Base-by-base conservation (phyloP, 2,329 filamentous ascomycete genomes). In the Ophiocordyceps sinensis region DNA sequence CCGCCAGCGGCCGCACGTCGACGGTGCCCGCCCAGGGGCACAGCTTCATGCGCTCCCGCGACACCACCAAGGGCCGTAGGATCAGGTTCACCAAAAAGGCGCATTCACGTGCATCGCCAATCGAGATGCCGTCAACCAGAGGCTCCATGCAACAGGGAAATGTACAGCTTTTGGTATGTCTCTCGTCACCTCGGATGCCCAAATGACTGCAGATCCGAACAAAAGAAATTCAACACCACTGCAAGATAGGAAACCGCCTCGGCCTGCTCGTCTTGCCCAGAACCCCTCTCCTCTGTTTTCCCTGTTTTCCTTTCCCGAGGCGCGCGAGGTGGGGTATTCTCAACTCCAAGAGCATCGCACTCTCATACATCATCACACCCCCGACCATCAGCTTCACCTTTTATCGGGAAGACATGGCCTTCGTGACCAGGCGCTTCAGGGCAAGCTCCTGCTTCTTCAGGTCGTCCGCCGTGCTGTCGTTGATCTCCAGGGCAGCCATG, bases 381-480 rank as follows among this genome's bases (percentile, higher is more conserved):
- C 38, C 30, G 32, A 6, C 38, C 10, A 14, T 7, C 35, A 12
- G 8, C 12, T 36, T 37, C 13, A 15, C 15, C 15, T 13, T 61
- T 79, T 88, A 94, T 68, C 85, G 81, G 60, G 85, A 88, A 51
- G 85, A 80, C 85, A 94, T 94, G 57, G 85, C 88, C 83, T 96
- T 98, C 69, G 91, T 98, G 57, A 98, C 88, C 54, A 94, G 78
- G 60, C 91, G 78, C 86, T 96, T 98, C 51, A 98, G 78, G 47
- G 87, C 87, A 52, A 98, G 75, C 77, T 98, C 91, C 82, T 95
- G 94, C 86, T 96, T 96, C 85, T 94, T 96, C 55, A 98, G 75
- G 63, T 98, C 91, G 56, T 98, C 93, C 47, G 87, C 84, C 48
- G 71, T 69, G 43, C 85, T 85, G 54, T 98, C 93, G 67, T 89